Percentiles rank a stretch among this genome's conserved stretches.
Conservation (phyloP, 768 basidiomycete genomes). For the Pulveroboletus ravenelii region DNA sequence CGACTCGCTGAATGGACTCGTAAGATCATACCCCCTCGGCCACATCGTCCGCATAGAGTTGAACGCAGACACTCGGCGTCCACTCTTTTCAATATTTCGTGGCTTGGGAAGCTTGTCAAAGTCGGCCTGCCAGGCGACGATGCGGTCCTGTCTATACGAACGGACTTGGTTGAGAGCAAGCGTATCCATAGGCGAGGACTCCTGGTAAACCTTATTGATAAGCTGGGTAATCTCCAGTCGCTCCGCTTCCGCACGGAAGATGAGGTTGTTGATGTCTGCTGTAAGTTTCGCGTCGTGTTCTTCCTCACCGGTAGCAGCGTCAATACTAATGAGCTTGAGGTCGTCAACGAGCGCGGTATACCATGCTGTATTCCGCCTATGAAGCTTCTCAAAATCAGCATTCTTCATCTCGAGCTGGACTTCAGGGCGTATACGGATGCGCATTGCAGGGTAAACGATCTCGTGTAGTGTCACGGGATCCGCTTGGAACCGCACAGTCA, state of each 20-base stretch:
- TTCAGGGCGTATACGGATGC: conserved; percentile 81
- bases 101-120: conserved; percentile 81
- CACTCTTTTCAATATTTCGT: conserved; percentile 49
- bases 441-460: conserved; percentile 83
- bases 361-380: conserved; percentile 68
- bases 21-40: conserved; percentile 56
- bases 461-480: conserved; percentile 82
- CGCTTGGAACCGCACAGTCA: conserved; percentile 85
- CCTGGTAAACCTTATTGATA: conserved; percentile 76
- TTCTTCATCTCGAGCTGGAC: conserved; percentile 89
- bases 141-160: conserved; percentile 84
- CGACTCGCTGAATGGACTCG: conserved; percentile 48
- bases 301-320: conserved; percentile 76
- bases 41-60: conserved; percentile 69
- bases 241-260: conserved; percentile 70
- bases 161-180: conserved; percentile 84
- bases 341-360: conserved; percentile 73
- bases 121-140: conserved; percentile 95
- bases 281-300: conserved; percentile 60
- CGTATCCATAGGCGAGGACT: conserved; percentile 78
- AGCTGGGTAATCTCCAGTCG: conserved; percentile 65
- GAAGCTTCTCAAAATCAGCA: conserved; percentile 75
- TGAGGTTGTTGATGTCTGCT: conserved; percentile 59
- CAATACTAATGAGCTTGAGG: conserved; percentile 69
- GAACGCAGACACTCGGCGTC: conserved; percentile 59